Conservation (phyloP, 2,329 filamentous ascomycete species). For the Colletotrichum phormii region DNA sequence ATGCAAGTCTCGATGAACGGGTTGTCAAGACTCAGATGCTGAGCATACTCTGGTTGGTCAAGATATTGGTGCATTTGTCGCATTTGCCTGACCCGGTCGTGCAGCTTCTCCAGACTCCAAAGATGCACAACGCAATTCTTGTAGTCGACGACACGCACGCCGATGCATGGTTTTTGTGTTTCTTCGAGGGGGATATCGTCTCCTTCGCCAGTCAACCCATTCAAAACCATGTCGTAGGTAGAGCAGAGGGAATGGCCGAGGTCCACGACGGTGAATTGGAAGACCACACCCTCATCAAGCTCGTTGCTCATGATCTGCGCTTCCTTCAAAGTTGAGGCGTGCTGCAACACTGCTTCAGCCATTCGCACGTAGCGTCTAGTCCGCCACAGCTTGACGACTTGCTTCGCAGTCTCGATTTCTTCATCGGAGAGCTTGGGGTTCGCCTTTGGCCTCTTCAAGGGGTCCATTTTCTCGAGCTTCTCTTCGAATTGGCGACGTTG, state of each 20-base stretch:
- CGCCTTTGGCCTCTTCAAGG: constrained; percentile 69
- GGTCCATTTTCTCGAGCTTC: constrained; percentile 81
- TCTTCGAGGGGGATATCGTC: constrained; percentile 84
- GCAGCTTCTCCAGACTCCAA: constrained; percentile 94
- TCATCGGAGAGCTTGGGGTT: constrained; percentile 75
- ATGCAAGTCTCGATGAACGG: constrained; percentile 93
- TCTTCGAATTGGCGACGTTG: constrained; percentile 89
- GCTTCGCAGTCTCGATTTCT: constrained; percentile 78
- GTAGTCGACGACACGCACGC: constrained; percentile 91
- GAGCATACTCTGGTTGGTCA: constrained; percentile 92
- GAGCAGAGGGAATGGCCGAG: constrained; percentile 89
- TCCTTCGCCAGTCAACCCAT: constrained; percentile 88
- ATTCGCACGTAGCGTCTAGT: constrained; percentile 90
- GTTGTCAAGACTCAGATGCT: constrained; percentile 92
- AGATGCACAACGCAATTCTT: constrained; percentile 86
- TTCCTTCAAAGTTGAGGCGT: constrained; percentile 90
- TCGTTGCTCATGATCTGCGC: constrained; percentile 98
- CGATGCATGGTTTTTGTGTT: constrained; percentile 89
- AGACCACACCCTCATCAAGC: constrained; percentile 90
- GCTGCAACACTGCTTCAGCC: constrained; percentile 90
- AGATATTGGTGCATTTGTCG: constrained; percentile 97
- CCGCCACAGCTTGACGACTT: constrained; percentile 80
- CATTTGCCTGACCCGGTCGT: constrained; percentile 89
- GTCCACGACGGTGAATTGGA: constrained; percentile 94
- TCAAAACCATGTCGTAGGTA: constrained; percentile 95